phyloP scores from a whole-genome alignment of 306 rosid genomes.

The Medicago truncatula region DNA sequence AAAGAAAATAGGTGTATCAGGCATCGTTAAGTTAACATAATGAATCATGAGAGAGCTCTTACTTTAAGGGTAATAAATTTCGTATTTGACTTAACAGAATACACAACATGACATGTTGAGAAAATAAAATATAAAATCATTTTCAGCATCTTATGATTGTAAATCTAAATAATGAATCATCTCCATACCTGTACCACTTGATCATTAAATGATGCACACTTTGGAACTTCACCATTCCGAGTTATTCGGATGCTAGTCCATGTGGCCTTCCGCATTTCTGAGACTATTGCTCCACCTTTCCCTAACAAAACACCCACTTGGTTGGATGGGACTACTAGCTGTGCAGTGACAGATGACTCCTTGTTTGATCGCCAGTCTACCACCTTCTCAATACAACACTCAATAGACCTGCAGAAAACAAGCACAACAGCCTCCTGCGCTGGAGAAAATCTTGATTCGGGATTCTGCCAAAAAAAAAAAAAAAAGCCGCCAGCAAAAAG shows the following conservation, averaged over 20 bases:
- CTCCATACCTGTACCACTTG: slow-evolving; percentile 75
- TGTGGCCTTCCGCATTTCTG: slow-evolving; percentile 84
- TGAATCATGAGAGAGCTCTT: neutral
- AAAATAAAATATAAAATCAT: slow-evolving; percentile 32
- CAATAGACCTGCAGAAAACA: slow-evolving; percentile 75
- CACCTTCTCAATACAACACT: slow-evolving; percentile 65
- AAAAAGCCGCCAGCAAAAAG: slow-evolving; percentile 33
- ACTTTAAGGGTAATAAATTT: neutral
- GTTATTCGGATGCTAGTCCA: slow-evolving; percentile 71
- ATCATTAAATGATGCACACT: slow-evolving; percentile 68
- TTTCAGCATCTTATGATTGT: slow-evolving; percentile 36
- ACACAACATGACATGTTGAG: slow-evolving; percentile 16
- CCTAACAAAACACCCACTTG: slow-evolving; percentile 97
- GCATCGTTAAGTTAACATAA: neutral
- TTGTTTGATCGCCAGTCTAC: slow-evolving; percentile 57
- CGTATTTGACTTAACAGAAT: neutral
- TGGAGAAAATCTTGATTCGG: slow-evolving; percentile 77
- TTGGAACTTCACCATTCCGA: slow-evolving; percentile 73
- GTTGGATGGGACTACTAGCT: slow-evolving; percentile 70
- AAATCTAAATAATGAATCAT: slow-evolving; percentile 32
- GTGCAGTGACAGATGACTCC: slow-evolving; percentile 64
- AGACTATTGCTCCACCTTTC: slow-evolving; percentile 81
- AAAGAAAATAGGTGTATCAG: neutral
- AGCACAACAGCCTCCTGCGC: slow-evolving; percentile 86
- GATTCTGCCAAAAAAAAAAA: slow-evolving; percentile 60